Evolutionary conservation across 441 rosid species (phyloP), one percentile per base, ranked within the genome.

Genomic region (Euphorbia corollata): DNA sequence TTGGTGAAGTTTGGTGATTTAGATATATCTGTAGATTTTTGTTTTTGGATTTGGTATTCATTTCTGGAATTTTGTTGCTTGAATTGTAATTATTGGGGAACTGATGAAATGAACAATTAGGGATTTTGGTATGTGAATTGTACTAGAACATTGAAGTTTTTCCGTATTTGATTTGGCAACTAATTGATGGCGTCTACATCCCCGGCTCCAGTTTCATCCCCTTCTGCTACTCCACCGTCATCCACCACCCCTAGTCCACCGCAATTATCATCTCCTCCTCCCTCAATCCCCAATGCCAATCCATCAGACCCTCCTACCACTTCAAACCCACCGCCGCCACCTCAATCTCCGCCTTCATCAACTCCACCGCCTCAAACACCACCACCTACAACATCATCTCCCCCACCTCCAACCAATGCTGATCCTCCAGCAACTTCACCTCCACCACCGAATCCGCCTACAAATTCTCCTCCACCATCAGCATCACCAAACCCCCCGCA

Each of bases 1-100:
- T 78, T 77, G 75, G 73, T 77, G 51, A 78, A 75, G 73, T 82
- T 78, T 72, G 80, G 79, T 76, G 81, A 63, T 36, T 61, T 51
- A 5, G 27, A 47, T 69, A 5, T 36, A 36, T 8, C 23, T 55
- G 59, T 57, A 51, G 24, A 5, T 5, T 41, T 43, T 64, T 20
- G 36, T 27, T 23, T 30, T 57, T 57, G 18, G 16, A 19, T 5
- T 72, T 58, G 71, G 63, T 3, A 3, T 63, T 65, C 64, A 68
- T 62, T 13, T n/a, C 11, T 34, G 57, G 34, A 24, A 68, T 63
- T 63, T 69, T 64, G 70, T 48, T 50, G 27, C 9, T 3, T 41
- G 43, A 12, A 51, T 23, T 65, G 54, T 34, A 53, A 38, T 51
- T 6, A 22, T 2, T 47, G 38, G 48, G 48, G 39, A 27, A 8